Percentiles rank a stretch among this genome's conserved stretches.
phyloP scores from a whole-genome alignment of 164 flowering plant species.

The Nymphaea colorata region DNA sequence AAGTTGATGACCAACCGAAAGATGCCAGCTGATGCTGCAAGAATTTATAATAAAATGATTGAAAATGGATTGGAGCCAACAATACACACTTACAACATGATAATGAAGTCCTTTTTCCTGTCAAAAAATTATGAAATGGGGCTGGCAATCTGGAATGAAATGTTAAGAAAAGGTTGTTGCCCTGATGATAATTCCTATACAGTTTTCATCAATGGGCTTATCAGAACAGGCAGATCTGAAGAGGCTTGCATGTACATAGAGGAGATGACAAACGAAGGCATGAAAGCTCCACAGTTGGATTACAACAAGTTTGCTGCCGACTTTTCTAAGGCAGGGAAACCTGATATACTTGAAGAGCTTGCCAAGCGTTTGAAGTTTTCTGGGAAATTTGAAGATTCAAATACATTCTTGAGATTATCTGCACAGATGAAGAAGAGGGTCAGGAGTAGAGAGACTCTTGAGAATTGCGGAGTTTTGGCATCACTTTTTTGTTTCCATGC shows the following conservation, averaged over 20 bases:
- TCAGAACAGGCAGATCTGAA: slow-evolving; percentile 50
- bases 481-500: too few relatives aligned
- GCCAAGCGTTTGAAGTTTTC: slow-evolving; percentile 60
- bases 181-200: slow-evolving; percentile 86
- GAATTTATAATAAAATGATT: slow-evolving; percentile 71
- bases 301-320: slow-evolving; percentile 65
- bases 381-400: slow-evolving; percentile 55
- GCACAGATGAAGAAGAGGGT: slow-evolving; percentile 51
- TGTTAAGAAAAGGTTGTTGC: slow-evolving; percentile 61
- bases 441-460: slow-evolving; percentile 25
- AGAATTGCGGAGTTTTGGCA: too few relatives aligned
- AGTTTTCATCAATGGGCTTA: slow-evolving; percentile 65
- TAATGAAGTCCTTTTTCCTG: slow-evolving; percentile 63
- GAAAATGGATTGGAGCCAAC: slow-evolving; percentile 47
- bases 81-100: slow-evolving; percentile 75
- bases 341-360: slow-evolving; percentile 51
- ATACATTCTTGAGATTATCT: slow-evolving; percentile 50
- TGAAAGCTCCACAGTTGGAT: slow-evolving; percentile 81
- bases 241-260: slow-evolving; percentile 75
- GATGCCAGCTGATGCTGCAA: slow-evolving; percentile 69
- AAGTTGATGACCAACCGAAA: slow-evolving; percentile 48
- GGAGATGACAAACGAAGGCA: slow-evolving; percentile 87
- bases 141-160: slow-evolving; percentile 73
- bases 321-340: slow-evolving; percentile 58
- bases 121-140: slow-evolving; percentile 53